Percentiles rank a stretch among this genome's conserved stretches.
Evolutionary conservation across 805 yeast species (phyloP).

Genomic region (Debaryomyces castellii): DNA sequence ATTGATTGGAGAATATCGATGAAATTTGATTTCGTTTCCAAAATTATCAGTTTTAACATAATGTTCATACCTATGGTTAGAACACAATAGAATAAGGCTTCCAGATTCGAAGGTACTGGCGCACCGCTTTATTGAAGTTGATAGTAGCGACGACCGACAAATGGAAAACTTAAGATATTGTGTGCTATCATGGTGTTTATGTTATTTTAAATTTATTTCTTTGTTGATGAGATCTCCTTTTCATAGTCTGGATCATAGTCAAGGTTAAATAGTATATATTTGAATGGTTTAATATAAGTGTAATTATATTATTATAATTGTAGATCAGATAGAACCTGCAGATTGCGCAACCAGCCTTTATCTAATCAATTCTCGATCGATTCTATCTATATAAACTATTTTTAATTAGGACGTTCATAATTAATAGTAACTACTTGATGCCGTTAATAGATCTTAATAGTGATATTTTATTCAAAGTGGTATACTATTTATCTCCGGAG

Average conservation of each 20-base stretch:
- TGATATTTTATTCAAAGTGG: slow-evolving; percentile 40
- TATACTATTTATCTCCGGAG: slow-evolving; percentile 27
- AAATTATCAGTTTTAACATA: too few species aligned
- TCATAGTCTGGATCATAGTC: too few species aligned
- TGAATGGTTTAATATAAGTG: slow-evolving; percentile 1
- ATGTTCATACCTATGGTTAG: too few species aligned
- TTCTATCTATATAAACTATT: neutral
- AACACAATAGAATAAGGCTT: too few species aligned
- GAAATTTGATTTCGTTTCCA: neutral
- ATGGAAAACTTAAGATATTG: neutral
- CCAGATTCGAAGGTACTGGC: slow-evolving; percentile 1
- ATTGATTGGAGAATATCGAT: too few species aligned
- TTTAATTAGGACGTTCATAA: neutral
- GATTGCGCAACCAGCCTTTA: neutral
- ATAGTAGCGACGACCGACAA: slow-evolving; percentile 4
- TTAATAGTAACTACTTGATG: slow-evolving; percentile 3
- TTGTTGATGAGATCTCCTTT: too few species aligned
- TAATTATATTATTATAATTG: neutral
- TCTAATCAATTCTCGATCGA: neutral
- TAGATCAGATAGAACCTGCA: neutral
- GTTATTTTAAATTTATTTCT: neutral
- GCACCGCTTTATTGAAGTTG: slow-evolving; percentile 1
- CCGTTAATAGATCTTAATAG: slow-evolving; percentile 31
- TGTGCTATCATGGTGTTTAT: neutral
- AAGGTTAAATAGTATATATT: too few species aligned